These are phyloP conservation scores for Solanum tarapatanum DNA, from an alignment of 257 asterid genomes.

Conservation along the genomic window DNA sequence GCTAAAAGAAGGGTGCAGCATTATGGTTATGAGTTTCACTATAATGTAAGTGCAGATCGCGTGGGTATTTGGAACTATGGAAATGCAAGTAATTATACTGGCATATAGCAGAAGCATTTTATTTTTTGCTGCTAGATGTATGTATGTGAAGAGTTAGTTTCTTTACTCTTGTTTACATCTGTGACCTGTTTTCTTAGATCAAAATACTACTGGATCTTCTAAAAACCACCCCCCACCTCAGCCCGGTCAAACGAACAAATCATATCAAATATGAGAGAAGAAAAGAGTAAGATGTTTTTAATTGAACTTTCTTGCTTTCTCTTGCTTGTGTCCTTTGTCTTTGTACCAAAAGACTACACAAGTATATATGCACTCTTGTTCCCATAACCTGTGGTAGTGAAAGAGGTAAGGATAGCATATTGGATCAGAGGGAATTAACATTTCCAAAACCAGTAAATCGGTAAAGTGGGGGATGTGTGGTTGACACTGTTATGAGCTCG, in stretches of 20 bases:
- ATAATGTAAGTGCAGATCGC: constrained; percentile 39
- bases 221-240: neutral
- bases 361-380: neutral
- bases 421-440: neutral
- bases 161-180: neutral
- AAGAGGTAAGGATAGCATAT: neutral
- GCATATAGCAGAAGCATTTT: neutral
- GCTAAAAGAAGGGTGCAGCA: constrained; percentile 97
- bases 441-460: neutral
- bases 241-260: neutral
- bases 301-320: neutral
- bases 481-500: neutral
- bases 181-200: neutral
- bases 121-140: neutral
- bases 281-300: neutral
- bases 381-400: neutral
- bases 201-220: neutral
- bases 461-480: neutral
- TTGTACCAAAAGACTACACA: neutral
- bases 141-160: neutral
- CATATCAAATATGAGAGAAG: neutral
- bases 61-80: neutral
- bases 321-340: neutral
- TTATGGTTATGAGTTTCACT: constrained; percentile 80
- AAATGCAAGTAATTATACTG: neutral